These are phyloP conservation scores for Rhizopus microsporus DNA, from an alignment of 371 early-diverging fungal species.

Conservation along the genomic window DNA sequence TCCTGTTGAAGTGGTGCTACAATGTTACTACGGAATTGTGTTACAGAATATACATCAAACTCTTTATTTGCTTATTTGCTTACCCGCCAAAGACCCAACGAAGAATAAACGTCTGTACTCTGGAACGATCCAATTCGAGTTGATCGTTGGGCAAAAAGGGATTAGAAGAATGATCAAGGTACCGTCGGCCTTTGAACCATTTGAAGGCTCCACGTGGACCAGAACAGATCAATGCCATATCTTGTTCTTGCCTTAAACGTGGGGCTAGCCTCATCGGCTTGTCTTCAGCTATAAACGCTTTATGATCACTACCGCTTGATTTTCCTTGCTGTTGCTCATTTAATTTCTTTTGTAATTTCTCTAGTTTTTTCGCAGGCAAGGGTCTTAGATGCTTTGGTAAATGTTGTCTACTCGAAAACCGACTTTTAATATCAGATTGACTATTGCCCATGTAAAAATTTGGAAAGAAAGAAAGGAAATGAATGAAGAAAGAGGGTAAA, in stretches of 20 bases:
- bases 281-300: too few species aligned
- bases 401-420: background rate
- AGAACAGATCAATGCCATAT: background rate
- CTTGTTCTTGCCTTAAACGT: background rate
- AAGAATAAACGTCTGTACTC: slow-evolving; percentile 29
- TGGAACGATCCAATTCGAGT: slow-evolving; percentile 27
- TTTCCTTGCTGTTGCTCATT: background rate
- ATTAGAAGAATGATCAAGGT: background rate
- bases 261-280: too few species aligned
- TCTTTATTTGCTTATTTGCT: slow-evolving; percentile 1
- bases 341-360: slow-evolving; percentile 1
- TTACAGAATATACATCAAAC: background rate
- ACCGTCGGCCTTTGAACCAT: slow-evolving; percentile 36
- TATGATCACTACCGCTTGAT: too few species aligned
- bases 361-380: background rate
- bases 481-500: background rate
- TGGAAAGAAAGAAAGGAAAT: slow-evolving; percentile 1
- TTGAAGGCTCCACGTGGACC: slow-evolving; percentile 26
- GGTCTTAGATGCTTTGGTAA: slow-evolving; percentile 2
- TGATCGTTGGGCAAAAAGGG: slow-evolving; percentile 31
- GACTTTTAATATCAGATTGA: slow-evolving; percentile 12
- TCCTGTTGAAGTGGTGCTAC: slow-evolving; percentile 27
- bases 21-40: slow-evolving; percentile 13
- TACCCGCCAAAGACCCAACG: slow-evolving; percentile 40
- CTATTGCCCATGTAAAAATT: slow-evolving; percentile 11